These are phyloP conservation scores for Camelina laxa DNA, from an alignment of 345 rosid genomes.

Conservation along the genomic window DNA sequence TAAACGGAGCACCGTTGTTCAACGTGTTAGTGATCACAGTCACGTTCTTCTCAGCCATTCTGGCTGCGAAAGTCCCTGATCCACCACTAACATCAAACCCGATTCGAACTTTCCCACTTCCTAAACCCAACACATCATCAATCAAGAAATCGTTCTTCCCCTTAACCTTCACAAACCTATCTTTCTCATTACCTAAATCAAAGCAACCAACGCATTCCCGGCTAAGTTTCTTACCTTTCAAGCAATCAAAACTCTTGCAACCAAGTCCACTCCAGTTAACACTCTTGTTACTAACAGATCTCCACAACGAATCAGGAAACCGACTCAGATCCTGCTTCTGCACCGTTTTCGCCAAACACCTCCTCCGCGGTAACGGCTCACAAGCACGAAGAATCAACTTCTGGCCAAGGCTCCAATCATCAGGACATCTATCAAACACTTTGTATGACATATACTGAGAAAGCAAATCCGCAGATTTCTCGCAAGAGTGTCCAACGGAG, in stretches of 20 bases:
- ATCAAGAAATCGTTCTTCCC: slow-evolving; percentile 84
- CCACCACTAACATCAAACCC: slow-evolving; percentile 92
- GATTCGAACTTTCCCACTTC: slow-evolving; percentile 71
- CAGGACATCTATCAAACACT: slow-evolving; percentile 69
- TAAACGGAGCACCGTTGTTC: slow-evolving; percentile 78
- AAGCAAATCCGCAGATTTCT: slow-evolving; percentile 81
- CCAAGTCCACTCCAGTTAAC: slow-evolving; percentile 92
- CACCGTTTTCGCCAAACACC: slow-evolving; percentile 74
- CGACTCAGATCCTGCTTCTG: slow-evolving; percentile 66
- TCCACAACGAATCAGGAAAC: slow-evolving; percentile 77
- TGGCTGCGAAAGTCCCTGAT: slow-evolving; percentile 86
- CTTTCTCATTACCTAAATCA: slow-evolving; percentile 65
- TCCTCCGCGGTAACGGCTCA: slow-evolving; percentile 91
- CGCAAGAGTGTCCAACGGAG: slow-evolving; percentile 92
- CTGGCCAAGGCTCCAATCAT: slow-evolving; percentile 83
- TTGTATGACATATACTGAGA: slow-evolving; percentile 85
- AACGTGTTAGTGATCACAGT: slow-evolving; percentile 71
- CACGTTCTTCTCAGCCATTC: slow-evolving; percentile 93
- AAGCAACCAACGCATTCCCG: slow-evolving; percentile 86
- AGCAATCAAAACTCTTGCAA: slow-evolving; percentile 79
- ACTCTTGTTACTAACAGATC: slow-evolving; percentile 73
- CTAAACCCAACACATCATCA: slow-evolving; percentile 77
- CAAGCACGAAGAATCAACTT: slow-evolving; percentile 72
- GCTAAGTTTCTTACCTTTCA: slow-evolving; percentile 75
- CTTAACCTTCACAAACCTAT: slow-evolving; percentile 66